Conservation (phyloP, 164 flowering plant species). For the Stephania cephalantha region DNA sequence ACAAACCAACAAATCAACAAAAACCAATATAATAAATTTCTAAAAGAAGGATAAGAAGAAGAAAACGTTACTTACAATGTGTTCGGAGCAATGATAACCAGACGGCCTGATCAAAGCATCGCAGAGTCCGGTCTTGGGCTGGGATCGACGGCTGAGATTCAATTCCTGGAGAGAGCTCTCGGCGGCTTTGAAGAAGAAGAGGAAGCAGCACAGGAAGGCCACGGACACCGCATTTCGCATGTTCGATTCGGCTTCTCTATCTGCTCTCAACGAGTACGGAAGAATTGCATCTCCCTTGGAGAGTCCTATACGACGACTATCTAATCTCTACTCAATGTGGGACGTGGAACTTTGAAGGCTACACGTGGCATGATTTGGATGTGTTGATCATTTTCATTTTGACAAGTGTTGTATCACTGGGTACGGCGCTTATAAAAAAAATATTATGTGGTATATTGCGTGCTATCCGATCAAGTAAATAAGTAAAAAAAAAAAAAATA, state of each 20-base stretch:
- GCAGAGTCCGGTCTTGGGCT: constrained; percentile 36
- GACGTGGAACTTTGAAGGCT: no score
- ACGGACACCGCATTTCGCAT: not conserved
- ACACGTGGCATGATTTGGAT: no score
- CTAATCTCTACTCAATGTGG: no score
- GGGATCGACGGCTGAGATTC: constrained; percentile 17
- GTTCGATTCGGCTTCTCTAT: not conserved
- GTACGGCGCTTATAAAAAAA: no score
- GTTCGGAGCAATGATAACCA: constrained; percentile 80
- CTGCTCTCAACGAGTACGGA: no score
- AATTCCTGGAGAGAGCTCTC: constrained; percentile 1
- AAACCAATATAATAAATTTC: not conserved
- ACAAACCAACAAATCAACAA: not conserved
- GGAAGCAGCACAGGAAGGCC: constrained; percentile 4
- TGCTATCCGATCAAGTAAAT: no score
- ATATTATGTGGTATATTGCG: no score
- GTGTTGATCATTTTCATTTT: no score
- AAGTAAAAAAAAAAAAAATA: no score
- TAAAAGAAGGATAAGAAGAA: constrained; percentile 7
- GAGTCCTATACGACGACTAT: no score
- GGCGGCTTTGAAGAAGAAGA: not conserved
- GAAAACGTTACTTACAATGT: constrained; percentile 54
- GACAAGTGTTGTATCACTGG: no score
- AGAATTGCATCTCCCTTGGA: no score
- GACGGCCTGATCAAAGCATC: constrained; percentile 44